These are phyloP conservation scores for Eutypella sp. DNA, from an alignment of 2,329 filamentous ascomycete species.

Conservation along the genomic window DNA sequence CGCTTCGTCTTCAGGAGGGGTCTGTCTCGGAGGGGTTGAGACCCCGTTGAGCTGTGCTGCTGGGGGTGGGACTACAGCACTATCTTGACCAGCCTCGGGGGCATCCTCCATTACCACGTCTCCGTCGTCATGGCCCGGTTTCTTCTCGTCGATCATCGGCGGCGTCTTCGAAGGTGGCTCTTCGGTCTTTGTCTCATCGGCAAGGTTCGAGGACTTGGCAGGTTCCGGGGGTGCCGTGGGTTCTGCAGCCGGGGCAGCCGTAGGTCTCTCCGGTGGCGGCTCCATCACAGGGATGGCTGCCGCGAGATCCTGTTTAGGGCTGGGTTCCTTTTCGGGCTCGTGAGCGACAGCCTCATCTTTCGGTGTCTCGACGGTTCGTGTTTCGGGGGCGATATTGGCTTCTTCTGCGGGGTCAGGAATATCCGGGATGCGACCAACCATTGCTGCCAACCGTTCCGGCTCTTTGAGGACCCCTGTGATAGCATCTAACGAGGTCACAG, in stretches of 20 bases:
- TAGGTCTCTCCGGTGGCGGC: background rate
- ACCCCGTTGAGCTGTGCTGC: constrained; percentile 7
- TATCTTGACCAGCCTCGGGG: constrained; percentile 15
- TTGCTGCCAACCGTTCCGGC: constrained; percentile 36
- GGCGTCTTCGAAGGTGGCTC: constrained; percentile 9
- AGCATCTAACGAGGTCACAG: constrained; percentile 43
- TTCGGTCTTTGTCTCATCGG: constrained; percentile 23
- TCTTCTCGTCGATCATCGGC: constrained; percentile 7
- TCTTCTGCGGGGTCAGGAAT: constrained; percentile 19
- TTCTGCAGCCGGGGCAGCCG: background rate
- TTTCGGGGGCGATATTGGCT: constrained; percentile 12
- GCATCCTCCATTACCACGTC: constrained; percentile 35
- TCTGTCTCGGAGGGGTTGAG: constrained; percentile 14
- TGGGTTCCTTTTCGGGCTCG: background rate
- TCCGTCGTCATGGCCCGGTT: constrained; percentile 17
- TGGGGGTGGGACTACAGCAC: constrained; percentile 13
- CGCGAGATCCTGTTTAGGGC: too few species aligned
- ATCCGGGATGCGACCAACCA: constrained; percentile 38
- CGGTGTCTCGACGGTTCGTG: constrained; percentile 16
- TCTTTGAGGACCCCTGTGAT: constrained; percentile 43
- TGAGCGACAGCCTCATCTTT: constrained; percentile 2
- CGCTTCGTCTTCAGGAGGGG: constrained; percentile 21
- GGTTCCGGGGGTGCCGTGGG: background rate
- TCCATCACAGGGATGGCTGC: background rate
- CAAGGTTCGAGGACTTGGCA: too few species aligned